Evolutionary conservation across 805 yeast species (phyloP).

Genomic region (Pichia ethanolica): DNA sequence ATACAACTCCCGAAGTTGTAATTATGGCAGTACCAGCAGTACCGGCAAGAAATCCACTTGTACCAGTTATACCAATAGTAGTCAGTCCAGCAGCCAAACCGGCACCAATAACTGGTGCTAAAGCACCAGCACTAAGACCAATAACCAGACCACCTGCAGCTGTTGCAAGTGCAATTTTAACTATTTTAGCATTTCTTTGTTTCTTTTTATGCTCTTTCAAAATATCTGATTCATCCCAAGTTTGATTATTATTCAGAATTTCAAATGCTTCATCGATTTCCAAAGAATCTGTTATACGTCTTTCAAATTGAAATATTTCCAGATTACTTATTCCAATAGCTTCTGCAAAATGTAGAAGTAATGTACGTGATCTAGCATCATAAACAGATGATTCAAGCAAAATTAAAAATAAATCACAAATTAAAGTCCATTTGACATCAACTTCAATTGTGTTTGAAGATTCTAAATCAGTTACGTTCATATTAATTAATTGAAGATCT

Average conservation of each 20-base stretch:
- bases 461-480: conserved; percentile 25
- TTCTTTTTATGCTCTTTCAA: conserved; percentile 65
- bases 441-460: conserved; percentile 36
- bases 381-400: conserved; percentile 77
- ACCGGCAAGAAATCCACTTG: conserved; percentile 87
- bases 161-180: conserved; percentile 91
- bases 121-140: conserved; percentile 89
- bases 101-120: conserved; percentile 98
- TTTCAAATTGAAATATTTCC: conserved; percentile 83
- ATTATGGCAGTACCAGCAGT: conserved; percentile 94
- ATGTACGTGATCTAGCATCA: conserved; percentile 80
- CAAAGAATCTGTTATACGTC: conserved; percentile 81
- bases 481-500: conserved; percentile 15
- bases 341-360: conserved; percentile 63
- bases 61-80: conserved; percentile 92
- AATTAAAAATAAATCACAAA: conserved; percentile 83
- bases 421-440: conserved; percentile 87
- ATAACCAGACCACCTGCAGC: conserved; percentile 91
- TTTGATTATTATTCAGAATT: conserved; percentile 34
- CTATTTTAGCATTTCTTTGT: conserved; percentile 58
- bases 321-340: conserved; percentile 49
- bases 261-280: conserved; percentile 59
- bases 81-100: conserved; percentile 96
- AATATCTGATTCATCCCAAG: conserved; percentile 65
- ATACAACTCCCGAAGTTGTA: conserved; percentile 82